Base-by-base conservation (phyloP, 345 rosid species). In the Trapa bicornis region DNA sequence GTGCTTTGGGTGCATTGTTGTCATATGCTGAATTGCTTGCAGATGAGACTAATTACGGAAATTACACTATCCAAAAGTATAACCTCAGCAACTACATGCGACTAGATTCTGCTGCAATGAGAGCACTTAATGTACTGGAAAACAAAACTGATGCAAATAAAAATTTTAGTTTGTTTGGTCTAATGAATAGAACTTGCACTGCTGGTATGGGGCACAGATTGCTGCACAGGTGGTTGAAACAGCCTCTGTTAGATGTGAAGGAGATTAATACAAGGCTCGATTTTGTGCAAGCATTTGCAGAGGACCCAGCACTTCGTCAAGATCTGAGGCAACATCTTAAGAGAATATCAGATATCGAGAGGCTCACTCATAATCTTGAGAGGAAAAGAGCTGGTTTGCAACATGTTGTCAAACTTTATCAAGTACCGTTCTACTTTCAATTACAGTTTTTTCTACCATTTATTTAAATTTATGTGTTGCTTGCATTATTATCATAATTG, bases 161-260 rank as follows among this genome's bases (percentile, higher is more conserved):
- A 76, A 91, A 85, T 71, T 94, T 91, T 72, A 94, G 99, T 82
- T 84, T 94, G 79, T 85, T 87, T 74, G 97, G 99, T 82, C 91
- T 94, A 43, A 84, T 94, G 96, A 94, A 91, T 79, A 89, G 99
- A 81, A 94, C 97, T 22, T 91, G 97, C 74, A 89, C 99, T 42
- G 89, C 91, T 77, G 99, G 99, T 32, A 94, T 94, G 97, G 99
- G 96, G 37, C 91, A 89, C 67, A 80, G 99, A 75, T 79, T 94
- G 76, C 86, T 94, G 80, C 95, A 89, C 74, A 77, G 83, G 89
- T 94, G 99, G 97, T 83, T 94, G 58, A 94, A 91, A 74, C 96
- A 91, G 77, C 99, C 99, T 75, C 84, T 94, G 8, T 67, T 91
- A 66, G 89, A 91, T 80, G 86, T 86, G 47, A 69, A 77, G 33